These are phyloP conservation scores for Nothophoma quercina DNA, from an alignment of 2,329 filamentous ascomycete genomes.

Conservation along the genomic window DNA sequence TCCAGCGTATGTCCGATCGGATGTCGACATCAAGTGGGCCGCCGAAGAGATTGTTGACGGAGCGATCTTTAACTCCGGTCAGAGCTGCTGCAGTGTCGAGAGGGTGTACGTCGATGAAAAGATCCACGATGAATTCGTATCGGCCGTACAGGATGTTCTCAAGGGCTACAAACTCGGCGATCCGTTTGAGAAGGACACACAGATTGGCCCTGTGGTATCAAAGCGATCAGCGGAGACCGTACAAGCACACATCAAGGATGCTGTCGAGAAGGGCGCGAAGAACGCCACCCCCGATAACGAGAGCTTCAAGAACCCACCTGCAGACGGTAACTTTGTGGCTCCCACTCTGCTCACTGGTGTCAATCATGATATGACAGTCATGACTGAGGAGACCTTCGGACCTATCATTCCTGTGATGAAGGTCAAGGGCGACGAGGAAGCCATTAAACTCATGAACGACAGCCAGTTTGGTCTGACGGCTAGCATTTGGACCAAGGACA, in stretches of 20 bases:
- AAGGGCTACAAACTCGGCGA: slow-evolving; percentile 84
- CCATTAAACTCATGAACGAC: slow-evolving; percentile 88
- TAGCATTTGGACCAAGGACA: slow-evolving; percentile 97
- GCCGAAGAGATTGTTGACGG: slow-evolving; percentile 95
- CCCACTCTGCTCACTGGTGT: slow-evolving; percentile 83
- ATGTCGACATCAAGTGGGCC: slow-evolving; percentile 89
- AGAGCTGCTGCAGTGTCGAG: slow-evolving; percentile 94
- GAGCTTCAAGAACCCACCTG: slow-evolving; percentile 74
- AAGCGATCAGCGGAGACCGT: slow-evolving; percentile 79
- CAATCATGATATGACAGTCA: slow-evolving; percentile 83
- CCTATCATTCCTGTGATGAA: slow-evolving; percentile 91
- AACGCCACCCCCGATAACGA: slow-evolving; percentile 84
- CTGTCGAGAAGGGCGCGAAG: slow-evolving; percentile 81
- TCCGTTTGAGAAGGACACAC: slow-evolving; percentile 78
- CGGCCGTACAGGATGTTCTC: slow-evolving; percentile 80
- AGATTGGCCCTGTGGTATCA: slow-evolving; percentile 89
- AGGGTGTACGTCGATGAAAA: slow-evolving; percentile 88
- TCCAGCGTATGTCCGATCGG: slow-evolving; percentile 84
- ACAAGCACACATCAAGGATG: slow-evolving; percentile 80
- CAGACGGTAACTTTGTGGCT: slow-evolving; percentile 87
- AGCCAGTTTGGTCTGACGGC: slow-evolving; percentile 93
- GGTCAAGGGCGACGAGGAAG: slow-evolving; percentile 81
- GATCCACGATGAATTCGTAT: slow-evolving; percentile 83
- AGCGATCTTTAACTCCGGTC: slow-evolving; percentile 97
- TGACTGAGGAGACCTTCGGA: slow-evolving; percentile 95